Evolutionary conservation across 164 flowering plant genomes (phyloP).

Genomic region (Vitis cinerea): DNA sequence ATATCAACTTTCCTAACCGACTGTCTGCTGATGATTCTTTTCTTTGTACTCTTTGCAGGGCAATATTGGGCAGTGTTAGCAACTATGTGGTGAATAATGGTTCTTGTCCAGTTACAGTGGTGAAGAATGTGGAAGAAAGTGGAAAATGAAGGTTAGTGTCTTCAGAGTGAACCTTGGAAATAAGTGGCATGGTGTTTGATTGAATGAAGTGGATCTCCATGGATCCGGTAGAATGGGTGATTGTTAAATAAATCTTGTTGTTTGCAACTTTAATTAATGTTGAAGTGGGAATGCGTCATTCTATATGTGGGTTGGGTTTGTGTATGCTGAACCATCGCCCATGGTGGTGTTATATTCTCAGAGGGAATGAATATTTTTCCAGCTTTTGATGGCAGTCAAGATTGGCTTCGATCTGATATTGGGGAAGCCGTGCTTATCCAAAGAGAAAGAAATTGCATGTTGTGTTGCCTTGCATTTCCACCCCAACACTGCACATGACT

Average conservation of each 20-base stretch:
- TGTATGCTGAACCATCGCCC: neutral
- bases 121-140: conserved; percentile 37
- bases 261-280: conserved; percentile 1
- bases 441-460: too few relatives aligned
- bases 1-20: too few relatives aligned
- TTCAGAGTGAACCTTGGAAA: neutral
- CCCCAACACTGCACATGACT: too few relatives aligned
- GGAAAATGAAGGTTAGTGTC: too few relatives aligned
- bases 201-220: neutral
- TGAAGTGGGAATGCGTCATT: neutral
- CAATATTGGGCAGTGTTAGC: conserved; percentile 87
- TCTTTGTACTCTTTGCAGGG: conserved; percentile 45
- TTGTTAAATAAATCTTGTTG: neutral
- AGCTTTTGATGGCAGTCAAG: too few relatives aligned
- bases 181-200: conserved; percentile 1
- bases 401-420: neutral
- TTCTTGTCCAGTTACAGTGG: conserved; percentile 91
- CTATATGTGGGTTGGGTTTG: neutral
- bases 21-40: too few relatives aligned
- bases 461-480: too few relatives aligned
- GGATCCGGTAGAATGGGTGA: neutral
- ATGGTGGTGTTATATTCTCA: neutral
- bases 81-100: conserved; percentile 74
- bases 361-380: too few relatives aligned
- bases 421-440: neutral